Percentiles rank a stretch among this genome's conserved stretches.
phyloP scores from a whole-genome alignment of 2,329 filamentous ascomycete species.

The Beauveria rudraprayagi region DNA sequence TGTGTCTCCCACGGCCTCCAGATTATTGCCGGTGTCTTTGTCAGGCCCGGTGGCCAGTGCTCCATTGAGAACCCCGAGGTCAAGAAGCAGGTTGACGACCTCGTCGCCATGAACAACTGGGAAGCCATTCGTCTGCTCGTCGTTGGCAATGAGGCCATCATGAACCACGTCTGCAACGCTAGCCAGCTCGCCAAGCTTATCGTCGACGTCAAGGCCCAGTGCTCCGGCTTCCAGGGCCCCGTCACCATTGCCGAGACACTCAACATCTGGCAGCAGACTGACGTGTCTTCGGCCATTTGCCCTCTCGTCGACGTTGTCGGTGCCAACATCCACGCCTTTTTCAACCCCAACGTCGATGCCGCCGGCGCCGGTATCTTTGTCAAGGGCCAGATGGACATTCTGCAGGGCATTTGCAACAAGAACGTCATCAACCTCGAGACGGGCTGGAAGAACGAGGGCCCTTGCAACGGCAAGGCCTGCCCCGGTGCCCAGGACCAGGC shows the following conservation, averaged over 20 bases:
- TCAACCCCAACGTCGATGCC: constrained; percentile 64
- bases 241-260: constrained; percentile 85
- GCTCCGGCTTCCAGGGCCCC: constrained; percentile 66
- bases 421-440: constrained; percentile 78
- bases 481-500: constrained; percentile 61
- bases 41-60: constrained; percentile 54
- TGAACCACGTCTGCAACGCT: constrained; percentile 61
- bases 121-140: constrained; percentile 70
- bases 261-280: constrained; percentile 61
- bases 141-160: constrained; percentile 85
- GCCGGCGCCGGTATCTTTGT: constrained; percentile 69
- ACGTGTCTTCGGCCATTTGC: constrained; percentile 57
- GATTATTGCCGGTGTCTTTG: constrained; percentile 83
- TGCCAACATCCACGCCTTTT: constrained; percentile 90
- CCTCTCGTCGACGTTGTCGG: constrained; percentile 66
- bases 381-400: constrained; percentile 60
- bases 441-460: constrained; percentile 73
- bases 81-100: constrained; percentile 63
- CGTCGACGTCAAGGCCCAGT: constrained; percentile 52
- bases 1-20: constrained; percentile 59
- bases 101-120: constrained; percentile 68
- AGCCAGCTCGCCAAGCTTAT: constrained; percentile 64
- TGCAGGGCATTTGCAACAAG: constrained; percentile 66
- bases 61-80: constrained; percentile 51
- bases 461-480: constrained; percentile 63